Evolutionary conservation across 176 grass and related monocot genomes (phyloP).

Genomic region (Eragrostis nindensis): DNA sequence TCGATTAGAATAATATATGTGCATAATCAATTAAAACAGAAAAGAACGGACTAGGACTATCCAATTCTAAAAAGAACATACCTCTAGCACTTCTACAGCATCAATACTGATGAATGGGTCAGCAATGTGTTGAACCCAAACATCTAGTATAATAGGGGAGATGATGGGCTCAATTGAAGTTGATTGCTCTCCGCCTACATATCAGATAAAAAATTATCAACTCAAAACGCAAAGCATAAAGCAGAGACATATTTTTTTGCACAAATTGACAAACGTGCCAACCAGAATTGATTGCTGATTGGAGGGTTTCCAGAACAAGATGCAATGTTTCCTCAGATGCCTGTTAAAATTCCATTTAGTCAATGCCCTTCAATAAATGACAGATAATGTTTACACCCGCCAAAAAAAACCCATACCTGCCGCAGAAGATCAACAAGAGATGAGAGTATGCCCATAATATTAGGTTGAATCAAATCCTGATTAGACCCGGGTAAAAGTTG

Average conservation of each 20-base stretch:
- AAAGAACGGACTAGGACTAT: background rate
- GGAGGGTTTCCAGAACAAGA: conserved; percentile 97
- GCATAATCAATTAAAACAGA: background rate
- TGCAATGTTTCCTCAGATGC: conserved; percentile 93
- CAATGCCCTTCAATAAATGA: conserved; percentile 22
- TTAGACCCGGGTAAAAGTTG: conserved; percentile 72
- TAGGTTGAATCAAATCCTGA: conserved; percentile 50
- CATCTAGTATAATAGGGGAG: conserved; percentile 85
- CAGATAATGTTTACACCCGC: conserved; percentile 27
- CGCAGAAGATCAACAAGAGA: conserved; percentile 82
- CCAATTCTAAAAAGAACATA: conserved; percentile 40
- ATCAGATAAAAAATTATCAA: conserved; percentile 33
- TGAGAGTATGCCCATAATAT: conserved; percentile 76
- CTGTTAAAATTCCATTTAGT: conserved; percentile 47
- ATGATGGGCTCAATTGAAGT: conserved; percentile 74
- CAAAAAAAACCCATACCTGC: conserved; percentile 55
- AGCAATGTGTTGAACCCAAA: conserved; percentile 85
- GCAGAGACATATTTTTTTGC: conserved; percentile 20
- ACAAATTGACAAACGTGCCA: conserved; percentile 34
- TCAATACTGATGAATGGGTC: conserved; percentile 96
- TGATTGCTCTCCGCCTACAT: conserved; percentile 75
- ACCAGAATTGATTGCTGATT: conserved; percentile 84
- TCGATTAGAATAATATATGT: background rate
- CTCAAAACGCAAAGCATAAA: conserved; percentile 15
- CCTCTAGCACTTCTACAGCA: conserved; percentile 92